Evolutionary conservation across 768 basidiomycete species (phyloP), one percentile per base, ranked within the genome.

Genomic region (Suillus ampliporus): DNA sequence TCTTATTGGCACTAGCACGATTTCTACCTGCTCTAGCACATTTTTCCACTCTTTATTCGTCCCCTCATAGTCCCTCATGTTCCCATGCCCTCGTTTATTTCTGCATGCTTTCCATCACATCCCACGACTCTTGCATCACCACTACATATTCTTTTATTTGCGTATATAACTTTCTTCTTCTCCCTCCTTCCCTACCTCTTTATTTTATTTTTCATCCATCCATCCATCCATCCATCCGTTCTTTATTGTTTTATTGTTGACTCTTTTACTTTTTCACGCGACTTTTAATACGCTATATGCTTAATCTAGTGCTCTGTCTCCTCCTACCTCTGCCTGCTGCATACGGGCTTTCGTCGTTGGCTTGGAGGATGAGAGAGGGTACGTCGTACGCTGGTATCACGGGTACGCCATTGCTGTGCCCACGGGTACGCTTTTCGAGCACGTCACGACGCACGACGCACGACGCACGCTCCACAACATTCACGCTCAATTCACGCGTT

Each of bases 81-180:
- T 56, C 11, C 5, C 54, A 13, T 56, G 17, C 11, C 11, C 26
- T 40, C 11, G 38, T 56, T 26, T 23, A 31, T n/a, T 34, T 40
- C 38, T 1, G 26, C 54, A 56, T 56, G 54, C 38, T 40, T 28
- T 38, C 54, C 8, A 23, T 28, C 54, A 44, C 43, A 56, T 56
- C 31, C 28, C 50, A 51, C 50, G 19, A 51, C 50, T 19, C 19
- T 51, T 51, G 50, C 50, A 51, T 51, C 19, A 31, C 31, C 19
- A 34, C 19, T n/a, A 34, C 50, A n/a, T 51, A 51, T 34, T 34
- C 31, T 31, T 11, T 51, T 34, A 13, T 3, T n/a, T 51, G 31
- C n/a, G 19, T 28, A 35, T 51, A 31, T 51, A 13, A n/a, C 31
- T 31, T 19, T 51, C 8, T 61, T 43, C 21, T 46, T 10, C 19